These are phyloP conservation scores for Corymbia calophylla DNA, from an alignment of 441 rosid species.

Conservation along the genomic window DNA sequence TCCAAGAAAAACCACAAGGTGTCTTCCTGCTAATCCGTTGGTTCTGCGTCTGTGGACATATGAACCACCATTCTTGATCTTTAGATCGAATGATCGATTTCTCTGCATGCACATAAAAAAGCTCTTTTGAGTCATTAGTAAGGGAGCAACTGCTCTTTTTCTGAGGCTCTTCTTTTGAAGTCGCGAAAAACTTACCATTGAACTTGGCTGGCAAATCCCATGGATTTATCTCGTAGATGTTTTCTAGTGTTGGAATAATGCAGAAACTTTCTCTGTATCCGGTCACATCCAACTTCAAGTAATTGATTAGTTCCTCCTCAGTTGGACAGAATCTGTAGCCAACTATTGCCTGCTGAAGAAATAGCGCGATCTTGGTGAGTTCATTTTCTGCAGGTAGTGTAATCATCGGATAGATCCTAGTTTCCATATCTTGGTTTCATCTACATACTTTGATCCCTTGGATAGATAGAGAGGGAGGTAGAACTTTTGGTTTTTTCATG, in stretches of 20 bases:
- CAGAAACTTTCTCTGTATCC: neutral
- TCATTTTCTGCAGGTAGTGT: neutral
- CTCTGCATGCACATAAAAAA: neutral
- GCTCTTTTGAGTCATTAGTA: neutral
- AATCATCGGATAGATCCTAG: neutral
- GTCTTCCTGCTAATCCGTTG: neutral
- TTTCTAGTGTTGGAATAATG: neutral
- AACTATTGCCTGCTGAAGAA: neutral
- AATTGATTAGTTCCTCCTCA: neutral
- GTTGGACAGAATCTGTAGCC: conserved; percentile 1
- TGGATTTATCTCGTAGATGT: neutral
- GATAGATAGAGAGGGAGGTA: too few relatives aligned
- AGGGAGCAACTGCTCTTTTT: neutral
- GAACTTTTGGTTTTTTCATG: too few relatives aligned
- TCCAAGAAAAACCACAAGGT: neutral
- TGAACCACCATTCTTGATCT: neutral
- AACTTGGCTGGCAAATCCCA: neutral
- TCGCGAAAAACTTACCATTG: neutral
- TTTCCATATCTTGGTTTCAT: neutral
- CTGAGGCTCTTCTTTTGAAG: neutral
- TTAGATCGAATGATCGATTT: neutral
- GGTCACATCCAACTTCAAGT: neutral
- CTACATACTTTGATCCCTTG: too few relatives aligned
- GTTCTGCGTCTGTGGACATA: neutral
- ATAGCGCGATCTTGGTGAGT: neutral